Evolutionary conservation across 805 yeast species (phyloP).

Genomic region (Wickerhamiella parazyma): DNA sequence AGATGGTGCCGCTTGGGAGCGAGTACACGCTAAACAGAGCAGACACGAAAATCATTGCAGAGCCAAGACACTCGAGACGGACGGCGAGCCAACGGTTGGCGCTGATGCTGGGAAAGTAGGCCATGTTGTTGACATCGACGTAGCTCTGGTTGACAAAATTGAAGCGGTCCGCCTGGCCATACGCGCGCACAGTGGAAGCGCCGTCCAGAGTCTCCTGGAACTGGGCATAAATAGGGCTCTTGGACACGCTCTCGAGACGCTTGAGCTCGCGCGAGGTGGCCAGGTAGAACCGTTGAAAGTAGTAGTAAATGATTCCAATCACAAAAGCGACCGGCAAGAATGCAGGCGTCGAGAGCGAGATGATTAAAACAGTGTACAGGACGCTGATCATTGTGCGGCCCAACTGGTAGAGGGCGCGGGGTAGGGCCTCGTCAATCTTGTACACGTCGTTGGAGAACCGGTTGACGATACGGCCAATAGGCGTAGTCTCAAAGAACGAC

Average conservation of each 20-base stretch:
- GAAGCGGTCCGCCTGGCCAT: constrained; percentile 52
- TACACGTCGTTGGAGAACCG: constrained; percentile 83
- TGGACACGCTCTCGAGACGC: constrained; percentile 52
- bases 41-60: constrained; percentile 73
- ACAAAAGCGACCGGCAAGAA: constrained; percentile 63
- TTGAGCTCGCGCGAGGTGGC: constrained; percentile 65
- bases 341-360: constrained; percentile 78
- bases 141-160: constrained; percentile 37
- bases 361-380: constrained; percentile 61
- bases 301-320: constrained; percentile 46
- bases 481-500: constrained; percentile 91
- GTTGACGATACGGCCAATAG: constrained; percentile 81
- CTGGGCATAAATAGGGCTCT: constrained; percentile 69
- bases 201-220: constrained; percentile 73
- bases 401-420: constrained; percentile 27
- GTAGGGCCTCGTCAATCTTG: constrained; percentile 64
- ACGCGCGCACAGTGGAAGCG: constrained; percentile 66
- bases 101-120: constrained; percentile 80
- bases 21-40: constrained; percentile 69
- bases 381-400: constrained; percentile 27
- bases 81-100: constrained; percentile 98
- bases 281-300: constrained; percentile 59
- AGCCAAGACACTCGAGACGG: constrained; percentile 81
- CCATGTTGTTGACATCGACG: constrained; percentile 78
- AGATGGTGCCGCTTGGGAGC: constrained; percentile 50